These are phyloP conservation scores for Zostera marina DNA, from an alignment of 116 monocot genomes.

Conservation along the genomic window DNA sequence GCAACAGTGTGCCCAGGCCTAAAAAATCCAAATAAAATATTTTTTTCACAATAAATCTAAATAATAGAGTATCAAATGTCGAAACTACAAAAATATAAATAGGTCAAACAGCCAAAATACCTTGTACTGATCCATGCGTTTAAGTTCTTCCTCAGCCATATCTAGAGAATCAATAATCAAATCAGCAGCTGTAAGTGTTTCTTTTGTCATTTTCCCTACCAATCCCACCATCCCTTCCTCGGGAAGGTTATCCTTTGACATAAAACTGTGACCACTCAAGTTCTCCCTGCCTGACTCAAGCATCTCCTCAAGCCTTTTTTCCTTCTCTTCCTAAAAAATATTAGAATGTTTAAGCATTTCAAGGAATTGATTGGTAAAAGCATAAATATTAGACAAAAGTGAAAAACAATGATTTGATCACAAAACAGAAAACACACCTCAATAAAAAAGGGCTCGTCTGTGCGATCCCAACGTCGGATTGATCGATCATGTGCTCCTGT, in stretches of 20 bases:
- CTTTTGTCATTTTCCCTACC: slow-evolving; percentile 67
- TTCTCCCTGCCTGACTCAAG: slow-evolving; percentile 64
- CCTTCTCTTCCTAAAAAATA: slow-evolving; percentile 66
- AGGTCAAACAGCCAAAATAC: slow-evolving; percentile 19
- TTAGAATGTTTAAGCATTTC: not conserved
- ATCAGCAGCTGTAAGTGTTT: slow-evolving; percentile 69
- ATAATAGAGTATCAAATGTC: not conserved
- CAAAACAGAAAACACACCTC: slow-evolving; percentile 34
- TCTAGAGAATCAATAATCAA: slow-evolving; percentile 85
- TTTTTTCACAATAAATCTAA: not conserved
- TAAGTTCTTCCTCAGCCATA: slow-evolving; percentile 59
- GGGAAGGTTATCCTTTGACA: slow-evolving; percentile 47
- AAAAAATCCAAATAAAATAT: not conserved
- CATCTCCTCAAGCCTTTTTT: slow-evolving; percentile 71
- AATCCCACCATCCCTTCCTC: slow-evolving; percentile 75
- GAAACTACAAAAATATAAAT: not conserved
- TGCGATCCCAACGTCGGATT: slow-evolving; percentile 94
- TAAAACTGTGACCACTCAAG: slow-evolving; percentile 50
- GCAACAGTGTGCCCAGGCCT: too few relatives aligned
- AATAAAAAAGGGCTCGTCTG: slow-evolving; percentile 73
- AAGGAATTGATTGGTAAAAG: too few relatives aligned
- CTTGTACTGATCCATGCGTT: slow-evolving; percentile 51
- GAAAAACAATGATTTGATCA: not conserved
- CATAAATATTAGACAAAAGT: not conserved
- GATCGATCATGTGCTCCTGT: slow-evolving; percentile 96